phyloP scores from a whole-genome alignment of 345 rosid genomes.

The Gynandropsis gynandra region DNA sequence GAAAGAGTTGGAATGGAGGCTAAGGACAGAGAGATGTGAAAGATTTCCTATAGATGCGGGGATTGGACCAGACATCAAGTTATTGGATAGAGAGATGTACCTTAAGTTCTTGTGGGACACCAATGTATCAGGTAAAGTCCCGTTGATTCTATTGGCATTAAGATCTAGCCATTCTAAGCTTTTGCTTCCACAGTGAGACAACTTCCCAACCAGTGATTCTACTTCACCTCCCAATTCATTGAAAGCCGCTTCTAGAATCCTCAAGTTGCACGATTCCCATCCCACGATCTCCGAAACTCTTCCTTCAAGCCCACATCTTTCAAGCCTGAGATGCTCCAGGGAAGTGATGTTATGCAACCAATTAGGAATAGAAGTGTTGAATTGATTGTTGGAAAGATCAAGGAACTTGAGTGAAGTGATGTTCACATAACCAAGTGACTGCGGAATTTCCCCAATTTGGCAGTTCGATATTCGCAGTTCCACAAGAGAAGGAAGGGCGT shows the following conservation, averaged over 20 bases:
- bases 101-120: constrained; percentile 22
- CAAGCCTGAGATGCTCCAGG: constrained; percentile 24
- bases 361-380: constrained; percentile 24
- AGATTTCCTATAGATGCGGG: constrained; percentile 30
- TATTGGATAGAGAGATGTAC: constrained; percentile 19
- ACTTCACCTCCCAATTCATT: constrained; percentile 23
- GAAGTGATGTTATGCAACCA: constrained; percentile 34
- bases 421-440: constrained; percentile 22
- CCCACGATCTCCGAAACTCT: constrained; percentile 16
- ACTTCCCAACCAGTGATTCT: constrained; percentile 22
- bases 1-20: constrained; percentile 28
- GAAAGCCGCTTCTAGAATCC: constrained; percentile 27
- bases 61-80: constrained; percentile 33
- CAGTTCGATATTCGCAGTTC: constrained; percentile 23
- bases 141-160: constrained; percentile 14
- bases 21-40: constrained; percentile 18
- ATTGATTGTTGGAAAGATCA: constrained; percentile 30
- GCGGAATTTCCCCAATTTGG: constrained; percentile 15
- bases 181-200: constrained; percentile 13
- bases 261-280: constrained; percentile 9
- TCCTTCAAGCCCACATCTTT: constrained; percentile 20
- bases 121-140: constrained; percentile 32
- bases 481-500: constrained; percentile 26
- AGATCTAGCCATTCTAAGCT: constrained; percentile 21
- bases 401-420: constrained; percentile 33